A percentile compares a stretch with the other conserved stretches of the same genome.
Conservation (phyloP, 2,329 filamentous ascomycete genomes). For the Cladosporium sp. region DNA sequence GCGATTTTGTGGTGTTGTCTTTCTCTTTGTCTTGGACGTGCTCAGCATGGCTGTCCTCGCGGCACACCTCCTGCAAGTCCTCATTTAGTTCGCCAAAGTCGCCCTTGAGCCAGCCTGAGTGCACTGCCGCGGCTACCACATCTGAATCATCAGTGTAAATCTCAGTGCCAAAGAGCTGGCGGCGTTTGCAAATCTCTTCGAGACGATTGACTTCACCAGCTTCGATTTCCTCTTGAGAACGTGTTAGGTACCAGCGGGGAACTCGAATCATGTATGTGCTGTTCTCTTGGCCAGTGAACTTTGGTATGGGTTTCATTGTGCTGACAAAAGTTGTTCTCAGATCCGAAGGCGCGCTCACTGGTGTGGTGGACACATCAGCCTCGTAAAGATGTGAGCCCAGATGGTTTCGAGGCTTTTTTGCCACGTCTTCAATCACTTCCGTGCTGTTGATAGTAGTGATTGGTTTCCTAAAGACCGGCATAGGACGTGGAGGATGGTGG, state of each 20-base stretch:
- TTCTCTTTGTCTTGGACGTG: not conserved
- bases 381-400: constrained; percentile 82
- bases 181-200: constrained; percentile 76
- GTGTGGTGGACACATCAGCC: constrained; percentile 50
- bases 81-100: constrained; percentile 64
- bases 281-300: constrained; percentile 75
- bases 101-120: constrained; percentile 86
- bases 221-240: constrained; percentile 12
- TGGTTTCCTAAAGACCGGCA: constrained; percentile 51
- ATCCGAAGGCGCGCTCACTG: constrained; percentile 36
- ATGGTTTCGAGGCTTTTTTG: constrained; percentile 68
- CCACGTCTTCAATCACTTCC: constrained; percentile 67
- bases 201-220: constrained; percentile 51
- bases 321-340: constrained; percentile 56
- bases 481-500: constrained; percentile 32
- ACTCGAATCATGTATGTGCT: constrained; percentile 88
- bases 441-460: constrained; percentile 65
- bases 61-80: constrained; percentile 31
- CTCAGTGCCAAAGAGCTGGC: constrained; percentile 87
- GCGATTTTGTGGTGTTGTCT: constrained; percentile 19
- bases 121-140: constrained; percentile 85
- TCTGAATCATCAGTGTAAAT: constrained; percentile 97
- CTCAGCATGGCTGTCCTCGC: constrained; percentile 30
- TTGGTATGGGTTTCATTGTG: constrained; percentile 68
- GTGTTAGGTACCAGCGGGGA: constrained; percentile 66